A percentile compares a stretch with the other conserved stretches of the same genome.
Evolutionary conservation across 495 filamentous ascomycete genomes (phyloP).

Genomic region (Hyaloscypha bicolor): DNA sequence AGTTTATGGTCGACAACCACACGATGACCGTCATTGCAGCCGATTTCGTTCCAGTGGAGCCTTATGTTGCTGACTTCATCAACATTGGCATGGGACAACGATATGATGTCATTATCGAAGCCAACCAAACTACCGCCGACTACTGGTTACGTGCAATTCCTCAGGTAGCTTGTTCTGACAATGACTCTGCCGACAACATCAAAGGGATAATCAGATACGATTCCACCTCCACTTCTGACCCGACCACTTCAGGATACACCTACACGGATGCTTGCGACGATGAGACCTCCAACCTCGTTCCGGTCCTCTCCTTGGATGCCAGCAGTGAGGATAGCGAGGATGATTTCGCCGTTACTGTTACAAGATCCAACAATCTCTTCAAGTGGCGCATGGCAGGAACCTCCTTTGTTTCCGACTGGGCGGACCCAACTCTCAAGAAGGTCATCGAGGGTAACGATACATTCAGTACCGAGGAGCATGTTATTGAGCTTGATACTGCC

Average conservation of each 20-base stretch:
- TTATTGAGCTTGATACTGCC: slow-evolving; percentile 37
- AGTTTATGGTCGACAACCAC: slow-evolving; percentile 52
- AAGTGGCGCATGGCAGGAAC: slow-evolving; percentile 45
- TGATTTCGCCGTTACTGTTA: slow-evolving; percentile 34
- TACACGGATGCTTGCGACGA: slow-evolving; percentile 42
- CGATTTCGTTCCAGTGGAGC: slow-evolving; percentile 54
- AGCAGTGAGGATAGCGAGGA: slow-evolving; percentile 20
- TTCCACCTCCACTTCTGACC: slow-evolving; percentile 31
- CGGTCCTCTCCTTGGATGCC: slow-evolving; percentile 41
- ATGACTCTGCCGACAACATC: slow-evolving; percentile 41
- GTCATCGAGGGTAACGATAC: slow-evolving; percentile 5
- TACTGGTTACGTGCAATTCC: slow-evolving; percentile 24
- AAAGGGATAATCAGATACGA: slow-evolving; percentile 58
- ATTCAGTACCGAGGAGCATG: slow-evolving; percentile 42
- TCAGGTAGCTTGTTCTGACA: slow-evolving; percentile 31
- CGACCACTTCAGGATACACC: slow-evolving; percentile 33
- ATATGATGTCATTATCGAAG: slow-evolving; percentile 67
- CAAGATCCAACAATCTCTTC: slow-evolving; percentile 33
- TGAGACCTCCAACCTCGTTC: slow-evolving; percentile 42
- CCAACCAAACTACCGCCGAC: slow-evolving; percentile 40
- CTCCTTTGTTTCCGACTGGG: slow-evolving; percentile 46
- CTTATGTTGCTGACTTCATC: slow-evolving; percentile 46
- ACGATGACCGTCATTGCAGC: slow-evolving; percentile 48
- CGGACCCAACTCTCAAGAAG: slow-evolving; percentile 34
- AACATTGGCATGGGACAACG: slow-evolving; percentile 67